Base-by-base conservation (phyloP, 1,284 basidiomycete genomes). In the Neolentinus lepideus region DNA sequence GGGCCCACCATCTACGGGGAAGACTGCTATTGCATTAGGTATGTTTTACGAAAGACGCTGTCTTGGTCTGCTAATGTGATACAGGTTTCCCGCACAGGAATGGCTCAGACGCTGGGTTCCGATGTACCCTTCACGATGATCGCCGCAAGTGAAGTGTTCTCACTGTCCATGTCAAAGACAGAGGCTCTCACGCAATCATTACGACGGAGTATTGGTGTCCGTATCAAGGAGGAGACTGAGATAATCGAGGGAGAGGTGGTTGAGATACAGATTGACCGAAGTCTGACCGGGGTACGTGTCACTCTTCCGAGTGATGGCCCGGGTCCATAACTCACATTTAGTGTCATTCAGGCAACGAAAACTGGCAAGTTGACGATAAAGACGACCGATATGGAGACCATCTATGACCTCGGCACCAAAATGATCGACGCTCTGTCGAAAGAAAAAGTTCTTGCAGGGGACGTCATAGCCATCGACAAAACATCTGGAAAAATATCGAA, bases 341-440 rank as follows among this genome's bases (percentile, higher is more conserved):
- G n/a, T n/a, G n/a, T 16, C 16, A 19, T 46, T 16, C 64, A 95
- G 92, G 94, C 95, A 0, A 98, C 95, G 14, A 99, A 98, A 76
- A 98, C 96, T 0, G 96, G 97, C 6, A 96, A 98, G 69, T 73
- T 99, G 58, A 98, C 96, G 0, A 90, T 99, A 67, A 99, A 99
- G 74, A 98, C 94, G 10, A 98, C 95, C 3, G 96, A 99, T 71
- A 99, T 99, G 96, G 96, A 99, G 76, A 99, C 96, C 14, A 92
- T 99, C 45, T 99, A 99, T 69, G 97, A 99, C 72, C 81, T 99
- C 19, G 97, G 97, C 9, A 94, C 89, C 57, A 99, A 99, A 79
- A 99, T 99, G 97, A 98, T 99, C 59, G 96, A 99, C 66, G 88
- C 94, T 8, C 73, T 99, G 43, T 90, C 93, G 52, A 97, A 96